Percentiles rank a stretch among this genome's conserved stretches.
These are phyloP conservation scores for Penicillium brasilianum DNA, from an alignment of 2,329 filamentous ascomycete genomes.

Conservation along the genomic window DNA sequence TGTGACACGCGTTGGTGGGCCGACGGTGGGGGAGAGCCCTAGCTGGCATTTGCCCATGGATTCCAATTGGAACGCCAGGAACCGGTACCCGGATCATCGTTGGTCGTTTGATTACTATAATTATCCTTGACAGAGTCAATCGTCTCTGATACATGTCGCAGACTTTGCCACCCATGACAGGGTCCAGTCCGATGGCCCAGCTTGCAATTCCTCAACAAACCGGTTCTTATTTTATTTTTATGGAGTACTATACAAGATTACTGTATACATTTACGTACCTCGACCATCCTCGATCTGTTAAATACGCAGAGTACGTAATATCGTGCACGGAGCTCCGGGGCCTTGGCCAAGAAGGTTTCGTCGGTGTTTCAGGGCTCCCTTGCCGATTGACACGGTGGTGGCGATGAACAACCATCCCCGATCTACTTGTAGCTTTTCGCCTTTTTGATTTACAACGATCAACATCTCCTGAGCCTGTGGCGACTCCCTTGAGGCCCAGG, in stretches of 20 bases:
- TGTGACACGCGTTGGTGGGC: slow-evolving; percentile 45
- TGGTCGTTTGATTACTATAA: slow-evolving; percentile 5
- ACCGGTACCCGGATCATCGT: slow-evolving; percentile 5
- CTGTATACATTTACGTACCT: background rate
- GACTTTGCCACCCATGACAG: slow-evolving; percentile 2
- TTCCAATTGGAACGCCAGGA: slow-evolving; percentile 29
- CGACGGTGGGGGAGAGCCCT: slow-evolving; percentile 21
- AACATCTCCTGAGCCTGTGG: background rate
- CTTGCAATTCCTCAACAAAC: background rate
- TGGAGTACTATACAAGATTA: background rate
- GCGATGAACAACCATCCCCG: slow-evolving; percentile 16
- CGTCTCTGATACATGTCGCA: slow-evolving; percentile 1
- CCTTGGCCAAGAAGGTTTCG: slow-evolving; percentile 19
- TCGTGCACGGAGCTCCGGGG: slow-evolving; percentile 9
- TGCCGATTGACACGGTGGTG: slow-evolving; percentile 21
- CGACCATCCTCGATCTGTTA: too few species aligned
- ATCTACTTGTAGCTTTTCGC: background rate
- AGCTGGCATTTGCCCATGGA: background rate
- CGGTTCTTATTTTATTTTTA: background rate
- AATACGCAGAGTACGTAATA: background rate
- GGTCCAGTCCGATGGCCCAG: background rate
- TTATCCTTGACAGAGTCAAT: background rate
- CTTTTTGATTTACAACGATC: background rate
- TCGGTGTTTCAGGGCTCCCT: slow-evolving; percentile 23
- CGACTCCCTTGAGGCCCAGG: background rate